phyloP scores from a whole-genome alignment of 768 basidiomycete species.

The Termitomyces sp. region DNA sequence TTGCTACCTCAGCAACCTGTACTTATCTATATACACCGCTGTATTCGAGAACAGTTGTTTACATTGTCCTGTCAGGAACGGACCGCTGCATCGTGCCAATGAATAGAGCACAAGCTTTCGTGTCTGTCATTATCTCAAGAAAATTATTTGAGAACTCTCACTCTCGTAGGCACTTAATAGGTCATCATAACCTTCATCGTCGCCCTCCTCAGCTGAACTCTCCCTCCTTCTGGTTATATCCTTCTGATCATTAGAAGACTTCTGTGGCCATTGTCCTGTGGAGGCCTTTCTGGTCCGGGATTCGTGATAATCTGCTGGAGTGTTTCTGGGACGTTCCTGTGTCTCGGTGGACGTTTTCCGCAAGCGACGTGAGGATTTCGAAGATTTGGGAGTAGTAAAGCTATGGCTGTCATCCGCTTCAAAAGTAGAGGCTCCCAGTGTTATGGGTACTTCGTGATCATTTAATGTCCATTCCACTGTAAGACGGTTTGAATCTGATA shows the following conservation, averaged over 20 bases:
- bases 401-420: slow-evolving; percentile 30
- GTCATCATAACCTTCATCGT: slow-evolving; percentile 76
- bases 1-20: slow-evolving; percentile 61
- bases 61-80: neutral
- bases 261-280: slow-evolving; percentile 38
- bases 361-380: slow-evolving; percentile 28
- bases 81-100: neutral
- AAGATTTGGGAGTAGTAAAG: slow-evolving; percentile 24
- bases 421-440: slow-evolving; percentile 57
- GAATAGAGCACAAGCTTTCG: neutral
- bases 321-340: slow-evolving; percentile 28
- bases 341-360: slow-evolving; percentile 41
- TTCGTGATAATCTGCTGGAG: slow-evolving; percentile 31
- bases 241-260: slow-evolving; percentile 44
- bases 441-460: slow-evolving; percentile 44
- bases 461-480: slow-evolving; percentile 54
- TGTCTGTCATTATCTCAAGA: slow-evolving; percentile 1
- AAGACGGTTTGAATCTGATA: slow-evolving; percentile 43
- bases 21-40: slow-evolving; percentile 55
- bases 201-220: slow-evolving; percentile 73
- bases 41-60: slow-evolving; percentile 48
- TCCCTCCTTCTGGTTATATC: slow-evolving; percentile 41
- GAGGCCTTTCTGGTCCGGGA: slow-evolving; percentile 44
- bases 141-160: slow-evolving; percentile 34
- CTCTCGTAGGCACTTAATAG: slow-evolving; percentile 81